Base-by-base conservation (phyloP, 2,329 filamentous ascomycete species). In the Metarhizium rileyi region DNA sequence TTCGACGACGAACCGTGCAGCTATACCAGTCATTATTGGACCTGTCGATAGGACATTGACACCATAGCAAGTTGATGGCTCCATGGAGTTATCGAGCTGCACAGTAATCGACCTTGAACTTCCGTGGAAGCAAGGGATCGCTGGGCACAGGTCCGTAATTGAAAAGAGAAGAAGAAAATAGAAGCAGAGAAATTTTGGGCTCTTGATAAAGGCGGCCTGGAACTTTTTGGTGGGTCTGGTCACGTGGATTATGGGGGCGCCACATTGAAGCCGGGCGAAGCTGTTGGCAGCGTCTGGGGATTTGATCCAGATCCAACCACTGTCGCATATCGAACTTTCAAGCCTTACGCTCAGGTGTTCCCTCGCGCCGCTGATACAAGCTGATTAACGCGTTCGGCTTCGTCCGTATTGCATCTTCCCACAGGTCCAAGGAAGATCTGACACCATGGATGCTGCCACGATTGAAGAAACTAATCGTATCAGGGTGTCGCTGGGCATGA, bases 391-490 rank as follows among this genome's bases (percentile, higher is more conserved):
- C 38, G 38, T 18, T 25, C 16, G 23, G 22, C 16, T 40, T 45
- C 40, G 27, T 27, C 8, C 9, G 20, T 23, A 20, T 30, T 23
- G 16, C 28, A 4, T 27, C 25, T 27, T 28, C 16, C 25, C 16
- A 36, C 27, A 20, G 33, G 6, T 16, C 16, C 26, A 27, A 8
- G 8, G 30, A 3, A 22, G 12, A 7, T 3, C 16, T 33, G 14
- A 33, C 47, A 52, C 46, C 42, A 81, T 81, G 73, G 80, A 84
- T 65, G 74, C 82, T 59, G 80, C 87, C 42, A 84, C 86, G 26
- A 90, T 97, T 63, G 87, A 94, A 68, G 90, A 96, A 76, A 89
- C 88, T 57, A 97, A 97, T 72, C 87, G 90, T 63, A 85, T 96
- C 62, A 89, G 91, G 61, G 76, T 84, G 59, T 88, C 89, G 46